Evolutionary conservation across 306 rosid species (phyloP).

Genomic region (Casuarina cunninghamiana): DNA sequence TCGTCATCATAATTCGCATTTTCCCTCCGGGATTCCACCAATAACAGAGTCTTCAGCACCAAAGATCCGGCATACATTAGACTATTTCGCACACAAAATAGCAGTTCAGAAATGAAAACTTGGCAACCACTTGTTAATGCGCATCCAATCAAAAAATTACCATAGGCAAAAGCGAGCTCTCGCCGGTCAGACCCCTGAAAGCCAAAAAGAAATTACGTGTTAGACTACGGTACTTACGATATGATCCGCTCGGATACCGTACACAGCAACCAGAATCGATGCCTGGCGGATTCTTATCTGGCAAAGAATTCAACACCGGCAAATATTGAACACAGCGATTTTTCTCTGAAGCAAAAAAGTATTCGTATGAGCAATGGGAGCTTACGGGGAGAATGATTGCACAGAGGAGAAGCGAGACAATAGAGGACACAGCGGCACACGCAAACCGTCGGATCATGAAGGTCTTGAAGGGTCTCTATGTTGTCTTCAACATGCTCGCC

Average conservation of each 20-base stretch:
- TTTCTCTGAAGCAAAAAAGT: too few species aligned
- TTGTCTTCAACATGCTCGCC: conserved; percentile 37
- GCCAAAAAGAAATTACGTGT: neutral
- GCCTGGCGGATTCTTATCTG: conserved; percentile 56
- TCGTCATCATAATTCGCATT: conserved; percentile 28
- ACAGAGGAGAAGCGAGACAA: conserved; percentile 52
- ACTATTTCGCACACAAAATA: conserved; percentile 67
- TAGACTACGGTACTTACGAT: conserved; percentile 53
- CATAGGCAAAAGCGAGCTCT: conserved; percentile 22
- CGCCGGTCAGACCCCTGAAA: neutral
- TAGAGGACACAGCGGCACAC: conserved; percentile 65
- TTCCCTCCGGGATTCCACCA: conserved; percentile 56
- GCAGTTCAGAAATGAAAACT: conserved; percentile 57
- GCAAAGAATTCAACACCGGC: conserved; percentile 22
- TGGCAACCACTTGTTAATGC: conserved; percentile 46
- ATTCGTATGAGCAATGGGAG: neutral
- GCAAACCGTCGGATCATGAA: conserved; percentile 75
- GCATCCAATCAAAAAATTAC: conserved; percentile 42
- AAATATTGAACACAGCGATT: neutral
- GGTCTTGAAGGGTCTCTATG: conserved; percentile 42
- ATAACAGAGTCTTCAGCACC: conserved; percentile 51
- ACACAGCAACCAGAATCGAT: conserved; percentile 44
- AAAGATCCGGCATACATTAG: conserved; percentile 81
- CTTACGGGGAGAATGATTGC: conserved; percentile 69
- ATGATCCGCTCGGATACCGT: conserved; percentile 77